A percentile compares a stretch with the other conserved stretches of the same genome.
Conservation (phyloP, 2,329 filamentous ascomycete genomes). For the Xylaria sp. region DNA sequence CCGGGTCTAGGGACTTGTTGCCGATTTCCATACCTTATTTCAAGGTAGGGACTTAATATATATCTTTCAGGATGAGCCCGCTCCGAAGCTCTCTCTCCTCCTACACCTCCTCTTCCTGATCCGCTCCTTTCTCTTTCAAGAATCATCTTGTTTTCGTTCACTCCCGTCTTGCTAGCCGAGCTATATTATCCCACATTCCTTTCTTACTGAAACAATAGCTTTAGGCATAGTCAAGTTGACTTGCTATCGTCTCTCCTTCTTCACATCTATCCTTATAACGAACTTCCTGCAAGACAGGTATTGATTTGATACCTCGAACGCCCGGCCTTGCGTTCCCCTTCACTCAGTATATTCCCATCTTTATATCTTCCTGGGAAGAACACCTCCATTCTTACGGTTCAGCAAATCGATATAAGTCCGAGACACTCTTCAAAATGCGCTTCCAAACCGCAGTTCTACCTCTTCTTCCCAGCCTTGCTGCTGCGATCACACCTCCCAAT, state of each 20-base stretch:
- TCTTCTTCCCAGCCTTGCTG: conserved; percentile 45
- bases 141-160: conserved; percentile 41
- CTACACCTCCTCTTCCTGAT: conserved; percentile 25
- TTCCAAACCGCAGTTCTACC: conserved; percentile 44
- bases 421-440: conserved; percentile 43
- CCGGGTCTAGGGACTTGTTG: conserved; percentile 18
- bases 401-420: conserved; percentile 26
- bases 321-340: conserved; percentile 31
- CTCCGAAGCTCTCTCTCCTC: conserved; percentile 31
- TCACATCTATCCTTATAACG: conserved; percentile 35
- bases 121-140: conserved; percentile 40
- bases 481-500: conserved; percentile 46
- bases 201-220: conserved; percentile 31
- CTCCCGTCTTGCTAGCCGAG: conserved; percentile 45
- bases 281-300: conserved; percentile 46
- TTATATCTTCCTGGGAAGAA: conserved; percentile 21
- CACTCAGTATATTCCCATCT: conserved; percentile 13
- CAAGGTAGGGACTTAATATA: conserved; percentile 41
- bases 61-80: conserved; percentile 41
- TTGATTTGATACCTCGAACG: conserved; percentile 26
- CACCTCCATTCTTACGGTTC: conserved; percentile 17
- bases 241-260: conserved; percentile 42
- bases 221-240: conserved; percentile 33
- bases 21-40: conserved; percentile 26
- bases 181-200: conserved; percentile 43